A percentile compares a stretch with the other conserved stretches of the same genome.
These are phyloP conservation scores for Corinectria fuckeliana DNA, from an alignment of 2,329 filamentous ascomycete genomes.

Conservation along the genomic window DNA sequence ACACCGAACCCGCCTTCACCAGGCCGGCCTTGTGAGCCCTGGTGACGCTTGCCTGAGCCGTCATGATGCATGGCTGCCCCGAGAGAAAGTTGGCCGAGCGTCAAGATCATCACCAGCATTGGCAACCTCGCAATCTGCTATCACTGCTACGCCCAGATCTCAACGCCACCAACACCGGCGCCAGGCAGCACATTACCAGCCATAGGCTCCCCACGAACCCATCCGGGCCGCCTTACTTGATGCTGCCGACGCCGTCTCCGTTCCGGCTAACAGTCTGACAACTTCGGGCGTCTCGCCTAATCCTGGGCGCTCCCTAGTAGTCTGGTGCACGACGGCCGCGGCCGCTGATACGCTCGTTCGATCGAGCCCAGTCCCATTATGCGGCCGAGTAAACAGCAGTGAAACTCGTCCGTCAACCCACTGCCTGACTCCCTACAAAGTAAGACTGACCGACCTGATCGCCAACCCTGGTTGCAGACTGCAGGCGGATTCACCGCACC, in stretches of 20 bases:
- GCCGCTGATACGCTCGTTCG: constrained; percentile 6
- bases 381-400: constrained; percentile 9
- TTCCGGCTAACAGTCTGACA: constrained; percentile 2
- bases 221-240: constrained; percentile 13
- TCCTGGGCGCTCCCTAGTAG: constrained; percentile 6
- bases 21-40: constrained; percentile 1
- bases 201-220: constrained; percentile 12
- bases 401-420: not conserved
- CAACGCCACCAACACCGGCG: not conserved
- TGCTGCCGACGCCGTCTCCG: constrained; percentile 1
- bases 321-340: not conserved
- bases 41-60: constrained; percentile 6
- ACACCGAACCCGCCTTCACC: not conserved
- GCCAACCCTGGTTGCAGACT: not conserved
- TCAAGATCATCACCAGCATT: not conserved
- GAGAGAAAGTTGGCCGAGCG: not conserved
- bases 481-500: not conserved
- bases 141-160: no score
- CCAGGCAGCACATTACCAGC: constrained; percentile 6
- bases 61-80: constrained; percentile 7
- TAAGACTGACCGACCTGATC: not conserved
- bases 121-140: not conserved
- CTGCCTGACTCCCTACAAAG: not conserved
- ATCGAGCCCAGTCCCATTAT: constrained; percentile 7
- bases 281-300: constrained; percentile 10